Evolutionary conservation across 306 rosid genomes (phyloP), one percentile per base, ranked within the genome.

Genomic region (Cicer judaicum): DNA sequence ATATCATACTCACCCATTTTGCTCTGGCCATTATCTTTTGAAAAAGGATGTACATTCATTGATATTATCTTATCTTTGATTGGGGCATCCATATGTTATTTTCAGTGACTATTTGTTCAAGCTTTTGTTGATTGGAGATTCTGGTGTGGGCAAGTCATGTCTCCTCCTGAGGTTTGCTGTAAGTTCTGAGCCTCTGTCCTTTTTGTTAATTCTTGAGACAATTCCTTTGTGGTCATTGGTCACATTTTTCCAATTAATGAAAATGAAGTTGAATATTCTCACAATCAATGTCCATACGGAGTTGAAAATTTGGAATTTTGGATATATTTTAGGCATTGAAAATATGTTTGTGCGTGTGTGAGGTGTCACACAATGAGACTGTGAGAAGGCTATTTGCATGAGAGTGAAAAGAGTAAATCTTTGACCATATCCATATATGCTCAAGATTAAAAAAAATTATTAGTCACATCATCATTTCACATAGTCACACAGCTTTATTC

Each of bases 131-230:
- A 94, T 94, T 57, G 98, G 98, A 78, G 98, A 94, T 83, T 94
- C 98, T 46, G 98, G 98, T 76, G 98, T 94, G 21, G 98, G 98
- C 62, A 94, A 94, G 85, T 94, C 98, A n/a, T 94, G 98, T 81
- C 85, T 94, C 63, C 98, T 94, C 84, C 86, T 94, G 87, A 89
- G 98, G 94, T 94, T 94, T 80, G 98, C 98, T 82, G 98, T 94
- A 94, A 90, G 98, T 87, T 77, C 59, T 21, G 9, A 68, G 62
- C 24, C 39, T 36, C 38, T 53, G 55, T 61, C 40, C 5, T 67
- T 54, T 16, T 14, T 24, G 56, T 53, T 41, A 57, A 15, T 81
- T 49, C 66, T 68, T 40, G 18, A n/a, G 36, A 40, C 12, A 53
- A 71, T 39, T 55, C 29, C 69, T 59, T 49, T 16, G 40, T 54